phyloP scores from a whole-genome alignment of 108 stramenopile genomes.

The Skeletonema potamos region DNA sequence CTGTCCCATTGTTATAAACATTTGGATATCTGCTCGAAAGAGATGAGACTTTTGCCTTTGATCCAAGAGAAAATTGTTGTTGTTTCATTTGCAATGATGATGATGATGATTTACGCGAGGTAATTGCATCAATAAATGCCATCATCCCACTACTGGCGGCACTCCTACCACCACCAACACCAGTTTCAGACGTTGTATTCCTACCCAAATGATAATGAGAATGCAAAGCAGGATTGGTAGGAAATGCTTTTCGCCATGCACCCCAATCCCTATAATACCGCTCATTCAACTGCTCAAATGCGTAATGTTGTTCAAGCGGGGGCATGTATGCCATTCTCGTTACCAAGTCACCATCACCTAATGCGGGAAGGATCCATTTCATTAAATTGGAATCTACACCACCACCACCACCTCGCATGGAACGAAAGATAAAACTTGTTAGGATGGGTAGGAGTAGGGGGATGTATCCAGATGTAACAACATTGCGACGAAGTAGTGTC shows the following conservation, averaged over 20 bases:
- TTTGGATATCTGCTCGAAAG: constrained; percentile 11
- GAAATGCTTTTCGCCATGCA: constrained; percentile 40
- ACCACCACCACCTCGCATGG: constrained; percentile 1
- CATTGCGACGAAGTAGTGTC: neutral
- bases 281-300: constrained; percentile 79
- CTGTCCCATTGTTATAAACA: constrained; percentile 48
- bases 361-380: neutral
- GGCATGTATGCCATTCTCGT: constrained; percentile 58
- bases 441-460: constrained; percentile 37
- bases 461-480: neutral
- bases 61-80: neutral
- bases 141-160: neutral
- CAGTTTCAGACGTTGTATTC: neutral
- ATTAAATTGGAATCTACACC: neutral
- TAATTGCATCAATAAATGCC: neutral
- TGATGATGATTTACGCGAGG: neutral
- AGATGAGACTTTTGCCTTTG: neutral
- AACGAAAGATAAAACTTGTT: constrained; percentile 17
- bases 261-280: constrained; percentile 63
- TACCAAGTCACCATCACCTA: neutral
- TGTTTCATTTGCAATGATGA: neutral
- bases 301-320: constrained; percentile 69
- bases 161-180: neutral
- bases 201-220: neutral
- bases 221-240: constrained; percentile 6